phyloP scores from a whole-genome alignment of 228 moss, liverwort and hornwort species.

The Sphagnum fallax region DNA sequence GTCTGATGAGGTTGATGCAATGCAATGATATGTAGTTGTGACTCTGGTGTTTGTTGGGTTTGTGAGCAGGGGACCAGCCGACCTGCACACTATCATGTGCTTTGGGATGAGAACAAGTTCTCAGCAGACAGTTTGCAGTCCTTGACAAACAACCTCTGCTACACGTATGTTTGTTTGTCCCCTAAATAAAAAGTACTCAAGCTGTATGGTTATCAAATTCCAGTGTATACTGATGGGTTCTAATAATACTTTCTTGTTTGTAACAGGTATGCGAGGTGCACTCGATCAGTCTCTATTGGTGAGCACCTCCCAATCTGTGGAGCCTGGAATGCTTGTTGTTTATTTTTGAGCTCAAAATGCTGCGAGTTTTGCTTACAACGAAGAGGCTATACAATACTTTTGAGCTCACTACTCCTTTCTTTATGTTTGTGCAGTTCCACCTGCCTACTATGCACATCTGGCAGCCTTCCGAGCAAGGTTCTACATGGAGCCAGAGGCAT shows the following conservation, averaged over 20 bases:
- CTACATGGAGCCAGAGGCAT: constrained; percentile 97
- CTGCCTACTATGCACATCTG: constrained; percentile 88
- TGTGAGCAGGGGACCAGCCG: constrained; percentile 10
- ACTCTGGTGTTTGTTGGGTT: not conserved
- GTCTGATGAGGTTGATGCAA: too few species aligned
- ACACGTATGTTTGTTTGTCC: not conserved
- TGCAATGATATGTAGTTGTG: too few species aligned
- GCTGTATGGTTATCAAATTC: too few species aligned
- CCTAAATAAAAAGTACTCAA: too few species aligned
- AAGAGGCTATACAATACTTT: too few species aligned
- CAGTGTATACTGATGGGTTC: not conserved
- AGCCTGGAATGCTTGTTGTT: too few species aligned
- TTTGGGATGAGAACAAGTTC: constrained; percentile 12
- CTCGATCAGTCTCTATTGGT: constrained; percentile 91
- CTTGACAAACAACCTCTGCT: constrained; percentile 6
- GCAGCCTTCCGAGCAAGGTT: constrained; percentile 94
- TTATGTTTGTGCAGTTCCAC: constrained; percentile 32
- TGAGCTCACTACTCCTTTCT: not conserved
- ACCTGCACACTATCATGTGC: constrained; percentile 17
- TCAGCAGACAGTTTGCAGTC: not conserved
- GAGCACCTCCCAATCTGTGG: constrained; percentile 3
- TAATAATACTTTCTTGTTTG: not conserved
- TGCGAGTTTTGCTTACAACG: too few species aligned
- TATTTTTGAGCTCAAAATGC: too few species aligned
- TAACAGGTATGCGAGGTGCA: constrained; percentile 86